Base-by-base conservation (phyloP, 1,284 basidiomycete genomes). In the Agaricales sp. region DNA sequence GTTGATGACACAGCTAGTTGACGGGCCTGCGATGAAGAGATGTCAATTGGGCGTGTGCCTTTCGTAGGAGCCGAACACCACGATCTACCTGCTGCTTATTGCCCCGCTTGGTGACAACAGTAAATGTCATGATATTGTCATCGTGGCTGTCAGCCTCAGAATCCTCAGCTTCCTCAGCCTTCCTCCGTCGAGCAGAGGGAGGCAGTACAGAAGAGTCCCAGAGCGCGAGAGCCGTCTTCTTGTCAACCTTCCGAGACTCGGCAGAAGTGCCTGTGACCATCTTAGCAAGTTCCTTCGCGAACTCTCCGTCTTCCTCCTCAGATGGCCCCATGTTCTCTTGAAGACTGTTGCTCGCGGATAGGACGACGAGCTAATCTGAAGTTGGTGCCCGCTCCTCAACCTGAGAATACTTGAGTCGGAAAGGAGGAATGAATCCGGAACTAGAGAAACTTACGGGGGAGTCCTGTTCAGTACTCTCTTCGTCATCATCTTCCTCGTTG, bases 231-330 rank as follows among this genome's bases (percentile, higher is more conserved):
- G 87, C 87, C 0, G 85, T 82, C 64, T 86, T 90, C 65, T 84
- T 85, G 61, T 92, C 87, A 18, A 91, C 79, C 58, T 87, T 90
- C 51, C 88, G 70, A n/a, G 84, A 75, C 59, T 93, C 82, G 8
- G 82, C 74, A 38, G 89, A 87, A 4, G 78, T 87, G 57, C 94
- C 92, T 0, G 87, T 89, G 45, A 96, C 82, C 73, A 99, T 86
- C 68, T 91, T 95, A 1, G 95, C 92, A 21, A 99, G 78, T 63
- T 99, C 96, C 61, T 92, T 91, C 8, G 83, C 90, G 59, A 99
- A 98, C 43, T 95, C 95, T 3, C 84, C 87, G 45, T 95, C 88
- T 23, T 90, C 93, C 58, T 95, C 91, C 56, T 89, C 83, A 1
- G 82, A 78, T 2, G 87, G 87, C 6, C 87, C 87, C 21, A 86